Evolutionary conservation across 768 basidiomycete species (phyloP), one percentile per base, ranked within the genome.

Genomic region (Candolleomyces eurysporus): DNA sequence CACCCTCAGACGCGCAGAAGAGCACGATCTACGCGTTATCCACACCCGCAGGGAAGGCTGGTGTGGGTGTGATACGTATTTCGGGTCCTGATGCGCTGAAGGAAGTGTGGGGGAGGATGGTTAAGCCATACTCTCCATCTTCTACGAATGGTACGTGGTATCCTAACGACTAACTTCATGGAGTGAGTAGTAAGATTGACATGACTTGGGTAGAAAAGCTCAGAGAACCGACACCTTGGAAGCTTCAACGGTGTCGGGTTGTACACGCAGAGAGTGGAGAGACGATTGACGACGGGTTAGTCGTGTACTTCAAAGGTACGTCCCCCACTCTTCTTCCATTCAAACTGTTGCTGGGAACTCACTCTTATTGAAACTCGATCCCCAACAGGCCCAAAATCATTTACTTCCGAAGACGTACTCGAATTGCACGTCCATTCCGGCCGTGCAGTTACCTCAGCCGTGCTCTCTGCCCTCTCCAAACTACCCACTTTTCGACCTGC

Each of bases 391-490:
- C 89, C 90, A 0, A 85, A 80, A 63, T 93, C 94, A 0, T 94
- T 92, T 67, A 96, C 94, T 0, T 89, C 88, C 0, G 88, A 94
- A 68, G 87, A 91, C 49, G 87, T 88, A 13, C 68, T 96, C 13
- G 94, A 96, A 67, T 73, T 96, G 36, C 94, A 96, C 71, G 78
- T 92, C 32, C 94, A 96, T 70, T 95, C 93, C 16, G 92, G 92
- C 2, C 82, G 89, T 5, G 92, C 94, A 4, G 80, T 95, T 31
- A 82, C 94, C 67, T 76, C 87, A 2, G 84, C 91, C 4, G 78
- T 93, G 5, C 81, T 96, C 19, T 70, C 73, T 1, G 84, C 89
- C 3, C 79, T 96, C 2, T 82, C 86, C 11, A 72, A 71, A 17
- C 61, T 94, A 9, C 84, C 87, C 0, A 83, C 76, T 59, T 86